phyloP scores from a whole-genome alignment of 208 protist genomes.

The Crithidia bombi region DNA sequence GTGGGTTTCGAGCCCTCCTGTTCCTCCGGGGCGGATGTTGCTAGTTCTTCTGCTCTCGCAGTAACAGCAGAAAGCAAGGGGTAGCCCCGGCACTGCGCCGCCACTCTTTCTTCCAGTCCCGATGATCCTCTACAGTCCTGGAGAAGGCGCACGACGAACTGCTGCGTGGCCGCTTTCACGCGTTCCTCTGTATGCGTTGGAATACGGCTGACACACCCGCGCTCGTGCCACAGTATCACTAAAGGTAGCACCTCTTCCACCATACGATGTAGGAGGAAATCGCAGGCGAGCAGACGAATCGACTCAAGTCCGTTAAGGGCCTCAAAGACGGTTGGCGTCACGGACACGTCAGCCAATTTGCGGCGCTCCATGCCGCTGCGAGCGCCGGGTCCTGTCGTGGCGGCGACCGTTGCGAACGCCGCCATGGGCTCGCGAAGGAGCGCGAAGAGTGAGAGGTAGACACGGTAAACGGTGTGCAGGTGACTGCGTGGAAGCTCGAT shows the following conservation, averaged over 20 bases:
- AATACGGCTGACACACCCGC: constrained; percentile 59
- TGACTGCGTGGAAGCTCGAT: constrained; percentile 76
- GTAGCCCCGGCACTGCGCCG: constrained; percentile 21
- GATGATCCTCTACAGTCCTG: constrained; percentile 18
- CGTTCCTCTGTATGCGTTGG: constrained; percentile 78
- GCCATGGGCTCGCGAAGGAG: constrained; percentile 80
- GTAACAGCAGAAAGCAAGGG: constrained; percentile 2
- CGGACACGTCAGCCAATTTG: constrained; percentile 51
- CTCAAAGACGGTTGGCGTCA: constrained; percentile 59
- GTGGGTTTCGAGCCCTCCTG: not conserved
- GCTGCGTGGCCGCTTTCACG: constrained; percentile 37
- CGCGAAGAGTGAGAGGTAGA: constrained; percentile 73
- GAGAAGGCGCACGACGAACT: constrained; percentile 33
- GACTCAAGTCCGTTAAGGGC: constrained; percentile 57
- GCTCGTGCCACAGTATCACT: constrained; percentile 79
- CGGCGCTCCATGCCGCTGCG: constrained; percentile 59
- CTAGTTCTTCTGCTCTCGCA: not conserved
- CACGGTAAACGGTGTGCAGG: constrained; percentile 81
- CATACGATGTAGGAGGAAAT: constrained; percentile 77
- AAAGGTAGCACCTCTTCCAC: constrained; percentile 81
- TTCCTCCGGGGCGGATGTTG: not conserved
- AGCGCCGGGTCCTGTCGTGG: constrained; percentile 21
- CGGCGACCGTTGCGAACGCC: constrained; percentile 34
- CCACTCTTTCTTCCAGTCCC: constrained; percentile 16
- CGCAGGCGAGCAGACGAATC: constrained; percentile 53